Conservation (phyloP, 345 rosid species). For the Stellera chamaejasme region DNA sequence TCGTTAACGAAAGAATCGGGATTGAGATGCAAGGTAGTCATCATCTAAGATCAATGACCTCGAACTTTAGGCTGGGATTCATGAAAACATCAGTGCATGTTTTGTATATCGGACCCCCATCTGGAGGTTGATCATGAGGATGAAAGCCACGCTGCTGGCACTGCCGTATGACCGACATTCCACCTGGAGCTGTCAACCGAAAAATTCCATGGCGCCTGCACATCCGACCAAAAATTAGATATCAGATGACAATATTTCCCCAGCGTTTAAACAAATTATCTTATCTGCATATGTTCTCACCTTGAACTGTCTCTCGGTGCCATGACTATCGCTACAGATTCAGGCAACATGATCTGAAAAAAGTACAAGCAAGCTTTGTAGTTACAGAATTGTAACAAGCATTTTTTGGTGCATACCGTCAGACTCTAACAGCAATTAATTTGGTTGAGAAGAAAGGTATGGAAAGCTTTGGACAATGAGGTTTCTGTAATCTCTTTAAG, state of each 20-base stretch:
- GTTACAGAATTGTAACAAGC: neutral
- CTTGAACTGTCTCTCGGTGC: constrained; percentile 78
- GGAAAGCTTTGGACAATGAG: no score
- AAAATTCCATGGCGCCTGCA: constrained; percentile 82
- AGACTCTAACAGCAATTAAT: no score
- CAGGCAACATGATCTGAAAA: constrained; percentile 87
- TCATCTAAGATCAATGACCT: constrained; percentile 86
- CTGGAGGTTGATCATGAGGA: constrained; percentile 61
- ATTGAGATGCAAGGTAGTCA: constrained; percentile 1
- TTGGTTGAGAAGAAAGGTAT: no score
- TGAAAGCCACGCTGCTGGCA: constrained; percentile 92
- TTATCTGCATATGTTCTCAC: constrained; percentile 20
- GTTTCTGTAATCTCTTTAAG: no score
- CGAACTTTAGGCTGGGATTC: constrained; percentile 74
- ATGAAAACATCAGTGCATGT: constrained; percentile 81
- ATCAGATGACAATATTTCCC: neutral
- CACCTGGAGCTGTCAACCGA: constrained; percentile 85
- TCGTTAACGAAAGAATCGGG: neutral
- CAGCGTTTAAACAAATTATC: neutral
- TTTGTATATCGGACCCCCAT: constrained; percentile 86
- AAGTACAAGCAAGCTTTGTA: constrained; percentile 8
- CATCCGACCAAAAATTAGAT: neutral
- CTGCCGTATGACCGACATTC: constrained; percentile 83
- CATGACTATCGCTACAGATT: constrained; percentile 98
- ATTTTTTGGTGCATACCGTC: no score